These are phyloP conservation scores for Gleditsia sinensis DNA, from an alignment of 306 rosid species.

Conservation along the genomic window DNA sequence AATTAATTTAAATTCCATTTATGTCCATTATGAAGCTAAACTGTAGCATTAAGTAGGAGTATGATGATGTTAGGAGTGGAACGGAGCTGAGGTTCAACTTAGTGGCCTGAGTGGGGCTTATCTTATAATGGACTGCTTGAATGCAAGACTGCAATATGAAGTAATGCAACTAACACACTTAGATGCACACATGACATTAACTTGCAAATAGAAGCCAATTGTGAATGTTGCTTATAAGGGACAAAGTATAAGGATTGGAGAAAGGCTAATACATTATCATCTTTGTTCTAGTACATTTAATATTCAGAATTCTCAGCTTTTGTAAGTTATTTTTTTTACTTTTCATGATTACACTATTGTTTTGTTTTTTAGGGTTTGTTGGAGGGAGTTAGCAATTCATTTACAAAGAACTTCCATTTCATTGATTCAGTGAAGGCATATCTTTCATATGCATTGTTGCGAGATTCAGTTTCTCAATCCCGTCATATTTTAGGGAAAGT, in stretches of 20 bases:
- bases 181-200: neutral
- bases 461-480: constrained; percentile 91
- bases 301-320: constrained; percentile 14
- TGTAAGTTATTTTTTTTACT: constrained; percentile 19
- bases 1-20: constrained; percentile 23
- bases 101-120: neutral
- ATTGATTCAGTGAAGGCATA: constrained; percentile 99
- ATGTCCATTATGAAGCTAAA: constrained; percentile 3
- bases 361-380: constrained; percentile 73
- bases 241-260: constrained; percentile 5
- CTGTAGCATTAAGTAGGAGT: neutral
- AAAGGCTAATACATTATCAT: constrained; percentile 13
- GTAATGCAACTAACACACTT: neutral
- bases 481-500: constrained; percentile 96
- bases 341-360: constrained; percentile 17
- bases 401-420: constrained; percentile 90
- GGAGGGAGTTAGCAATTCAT: constrained; percentile 90
- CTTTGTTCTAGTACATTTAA: constrained; percentile 16
- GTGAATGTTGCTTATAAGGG: no score
- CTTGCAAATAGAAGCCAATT: neutral
- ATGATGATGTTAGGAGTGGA: neutral
- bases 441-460: constrained; percentile 90
- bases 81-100: neutral
- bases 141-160: neutral
- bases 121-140: neutral